Evolutionary conservation across 768 basidiomycete genomes (phyloP).

Genomic region (Candolleomyces eurysporus): DNA sequence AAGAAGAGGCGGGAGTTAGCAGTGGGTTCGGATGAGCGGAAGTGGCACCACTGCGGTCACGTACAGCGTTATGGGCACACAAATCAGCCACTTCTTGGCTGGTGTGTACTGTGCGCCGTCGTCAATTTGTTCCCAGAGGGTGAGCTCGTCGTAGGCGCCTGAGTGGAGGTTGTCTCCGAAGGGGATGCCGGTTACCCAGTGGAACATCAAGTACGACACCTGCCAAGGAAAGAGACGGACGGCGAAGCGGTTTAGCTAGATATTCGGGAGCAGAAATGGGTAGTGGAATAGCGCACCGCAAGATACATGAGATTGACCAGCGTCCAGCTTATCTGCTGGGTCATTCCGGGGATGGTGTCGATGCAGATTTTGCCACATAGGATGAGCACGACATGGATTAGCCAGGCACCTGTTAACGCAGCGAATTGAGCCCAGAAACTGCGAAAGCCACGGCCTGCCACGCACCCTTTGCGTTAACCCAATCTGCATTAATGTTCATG

Average conservation of each 20-base stretch:
- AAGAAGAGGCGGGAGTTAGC: background rate
- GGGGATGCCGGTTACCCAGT: conserved; percentile 95
- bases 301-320: conserved; percentile 89
- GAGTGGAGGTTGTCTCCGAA: conserved; percentile 85
- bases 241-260: background rate
- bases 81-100: conserved; percentile 94
- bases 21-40: background rate
- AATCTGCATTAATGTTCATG: conserved; percentile 84
- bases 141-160: conserved; percentile 96
- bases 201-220: conserved; percentile 99
- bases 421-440: background rate
- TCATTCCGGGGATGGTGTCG: conserved; percentile 93
- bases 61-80: conserved; percentile 85
- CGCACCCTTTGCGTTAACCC: conserved; percentile 91
- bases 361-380: conserved; percentile 87
- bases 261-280: background rate
- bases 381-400: conserved; percentile 95
- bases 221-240: conserved; percentile 25
- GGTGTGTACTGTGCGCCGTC: conserved; percentile 98
- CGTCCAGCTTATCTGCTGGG: conserved; percentile 94
- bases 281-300: conserved; percentile 53
- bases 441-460: conserved; percentile 8
- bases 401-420: conserved; percentile 78
- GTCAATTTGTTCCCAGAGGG: conserved; percentile 99
- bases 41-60: conserved; percentile 23